phyloP scores from a whole-genome alignment of 2,329 filamentous ascomycete genomes.

The Talaromyces islandicus region DNA sequence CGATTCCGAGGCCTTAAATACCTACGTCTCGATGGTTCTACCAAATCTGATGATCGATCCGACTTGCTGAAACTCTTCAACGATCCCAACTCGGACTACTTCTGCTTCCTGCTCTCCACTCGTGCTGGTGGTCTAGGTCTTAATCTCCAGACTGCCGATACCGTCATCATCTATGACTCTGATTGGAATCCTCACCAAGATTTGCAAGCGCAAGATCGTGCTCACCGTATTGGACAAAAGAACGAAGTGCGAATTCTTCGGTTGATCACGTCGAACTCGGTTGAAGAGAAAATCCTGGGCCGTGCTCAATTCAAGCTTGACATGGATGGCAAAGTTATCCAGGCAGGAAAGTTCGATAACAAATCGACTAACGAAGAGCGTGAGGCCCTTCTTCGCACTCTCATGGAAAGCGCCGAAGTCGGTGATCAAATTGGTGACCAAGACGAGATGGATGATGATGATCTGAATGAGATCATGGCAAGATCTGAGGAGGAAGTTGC shows the following conservation, averaged over 20 bases:
- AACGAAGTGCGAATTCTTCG: constrained; percentile 96
- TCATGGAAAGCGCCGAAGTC: constrained; percentile 73
- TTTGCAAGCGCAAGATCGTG: constrained; percentile 98
- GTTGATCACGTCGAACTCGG: constrained; percentile 92
- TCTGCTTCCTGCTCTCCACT: constrained; percentile 97
- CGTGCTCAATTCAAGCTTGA: constrained; percentile 96
- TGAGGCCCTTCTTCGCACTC: constrained; percentile 89
- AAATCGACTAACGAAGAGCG: constrained; percentile 98
- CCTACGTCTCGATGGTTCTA: constrained; percentile 89
- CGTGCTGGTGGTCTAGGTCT: constrained; percentile 96
- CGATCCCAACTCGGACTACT: constrained; percentile 81
- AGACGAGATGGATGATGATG: constrained; percentile 98
- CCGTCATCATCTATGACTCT: constrained; percentile 98
- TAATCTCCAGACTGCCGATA: constrained; percentile 95
- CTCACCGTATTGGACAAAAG: constrained; percentile 99
- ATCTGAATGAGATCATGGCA: constrained; percentile 90
- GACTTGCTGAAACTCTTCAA: constrained; percentile 88
- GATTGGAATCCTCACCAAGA: constrained; percentile 99
- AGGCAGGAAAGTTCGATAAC: constrained; percentile 98
- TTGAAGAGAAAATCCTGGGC: constrained; percentile 97
- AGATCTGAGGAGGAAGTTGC: constrained; percentile 72
- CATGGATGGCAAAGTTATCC: constrained; percentile 99
- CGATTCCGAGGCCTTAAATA: constrained; percentile 78
- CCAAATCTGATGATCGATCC: constrained; percentile 94
- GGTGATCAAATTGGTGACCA: constrained; percentile 71